phyloP scores from a whole-genome alignment of 352 stramenopile genomes.

The Plasmopara halstedii region DNA sequence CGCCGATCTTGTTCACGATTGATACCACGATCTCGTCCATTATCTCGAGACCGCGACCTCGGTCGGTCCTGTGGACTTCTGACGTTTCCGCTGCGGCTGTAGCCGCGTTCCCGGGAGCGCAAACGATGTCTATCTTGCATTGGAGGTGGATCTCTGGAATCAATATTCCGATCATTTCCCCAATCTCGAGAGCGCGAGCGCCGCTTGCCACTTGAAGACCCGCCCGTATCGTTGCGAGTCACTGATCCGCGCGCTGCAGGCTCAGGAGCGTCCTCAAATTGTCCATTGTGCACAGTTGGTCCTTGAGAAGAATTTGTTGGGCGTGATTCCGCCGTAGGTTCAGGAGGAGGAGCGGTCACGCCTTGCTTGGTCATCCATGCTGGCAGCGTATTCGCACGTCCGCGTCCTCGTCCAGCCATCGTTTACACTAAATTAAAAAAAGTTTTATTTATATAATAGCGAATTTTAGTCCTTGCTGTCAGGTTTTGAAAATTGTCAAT shows the following conservation, averaged over 20 bases:
- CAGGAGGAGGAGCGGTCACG: constrained; percentile 5
- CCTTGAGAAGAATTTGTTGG: constrained; percentile 5
- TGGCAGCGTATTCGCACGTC: constrained; percentile 60
- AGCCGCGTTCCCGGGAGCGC: constrained; percentile 14
- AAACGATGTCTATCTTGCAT: constrained; percentile 20
- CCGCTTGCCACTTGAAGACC: constrained; percentile 12
- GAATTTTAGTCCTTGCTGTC: too few relatives aligned
- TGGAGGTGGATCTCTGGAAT: constrained; percentile 9
- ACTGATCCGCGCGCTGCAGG: constrained; percentile 4
- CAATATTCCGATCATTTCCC: constrained; percentile 5
- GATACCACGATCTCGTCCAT: constrained; percentile 9
- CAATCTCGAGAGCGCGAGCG: constrained; percentile 19
- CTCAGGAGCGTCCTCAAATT: constrained; percentile 64
- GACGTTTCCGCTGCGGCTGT: constrained; percentile 5
- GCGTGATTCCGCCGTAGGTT: constrained; percentile 1
- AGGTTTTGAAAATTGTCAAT: too few relatives aligned
- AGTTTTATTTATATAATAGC: too few relatives aligned
- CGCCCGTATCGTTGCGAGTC: constrained; percentile 12
- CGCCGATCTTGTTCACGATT: constrained; percentile 10
- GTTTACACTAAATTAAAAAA: not conserved
- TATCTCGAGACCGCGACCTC: constrained; percentile 20
- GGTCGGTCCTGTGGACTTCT: constrained; percentile 16
- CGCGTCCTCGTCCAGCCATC: constrained; percentile 78
- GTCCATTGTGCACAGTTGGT: constrained; percentile 24
- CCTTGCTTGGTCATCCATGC: constrained; percentile 81